Evolutionary conservation across 2,329 filamentous ascomycete genomes (phyloP).

Genomic region (Curvularia verruculosa): DNA sequence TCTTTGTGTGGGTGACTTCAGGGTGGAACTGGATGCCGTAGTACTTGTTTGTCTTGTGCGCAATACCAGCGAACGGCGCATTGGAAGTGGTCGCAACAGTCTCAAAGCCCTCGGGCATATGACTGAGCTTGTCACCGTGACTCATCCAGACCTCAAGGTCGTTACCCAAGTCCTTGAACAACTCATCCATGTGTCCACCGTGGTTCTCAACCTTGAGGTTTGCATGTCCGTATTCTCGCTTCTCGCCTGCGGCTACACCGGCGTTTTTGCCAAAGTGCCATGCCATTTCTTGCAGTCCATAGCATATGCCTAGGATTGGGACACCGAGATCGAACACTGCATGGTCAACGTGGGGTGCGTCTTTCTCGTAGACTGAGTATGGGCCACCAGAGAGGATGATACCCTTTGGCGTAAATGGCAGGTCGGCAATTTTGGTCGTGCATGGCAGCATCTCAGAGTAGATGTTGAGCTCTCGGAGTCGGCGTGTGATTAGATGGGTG

Average conservation of each 20-base stretch:
- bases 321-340: slow-evolving; percentile 78
- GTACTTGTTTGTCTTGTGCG: slow-evolving; percentile 70
- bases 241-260: slow-evolving; percentile 67
- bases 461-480: slow-evolving; percentile 78
- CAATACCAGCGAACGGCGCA: slow-evolving; percentile 80
- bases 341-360: slow-evolving; percentile 79
- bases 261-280: slow-evolving; percentile 68
- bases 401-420: slow-evolving; percentile 80
- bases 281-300: slow-evolving; percentile 73
- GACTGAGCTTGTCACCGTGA: slow-evolving; percentile 83
- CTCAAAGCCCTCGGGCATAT: slow-evolving; percentile 74
- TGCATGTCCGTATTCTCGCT: slow-evolving; percentile 74
- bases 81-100: slow-evolving; percentile 77
- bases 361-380: slow-evolving; percentile 81
- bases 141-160: slow-evolving; percentile 81
- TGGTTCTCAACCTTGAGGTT: slow-evolving; percentile 66
- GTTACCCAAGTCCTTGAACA: slow-evolving; percentile 78
- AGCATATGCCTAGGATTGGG: slow-evolving; percentile 67
- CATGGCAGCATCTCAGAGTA: slow-evolving; percentile 90
- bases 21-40: slow-evolving; percentile 91
- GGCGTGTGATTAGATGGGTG: slow-evolving; percentile 75
- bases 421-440: slow-evolving; percentile 78
- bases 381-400: slow-evolving; percentile 78
- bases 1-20: slow-evolving; percentile 76
- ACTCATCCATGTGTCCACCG: slow-evolving; percentile 69